Conservation (phyloP, 371 early-diverging fungal genomes). For the Saksenaea oblongispora region DNA sequence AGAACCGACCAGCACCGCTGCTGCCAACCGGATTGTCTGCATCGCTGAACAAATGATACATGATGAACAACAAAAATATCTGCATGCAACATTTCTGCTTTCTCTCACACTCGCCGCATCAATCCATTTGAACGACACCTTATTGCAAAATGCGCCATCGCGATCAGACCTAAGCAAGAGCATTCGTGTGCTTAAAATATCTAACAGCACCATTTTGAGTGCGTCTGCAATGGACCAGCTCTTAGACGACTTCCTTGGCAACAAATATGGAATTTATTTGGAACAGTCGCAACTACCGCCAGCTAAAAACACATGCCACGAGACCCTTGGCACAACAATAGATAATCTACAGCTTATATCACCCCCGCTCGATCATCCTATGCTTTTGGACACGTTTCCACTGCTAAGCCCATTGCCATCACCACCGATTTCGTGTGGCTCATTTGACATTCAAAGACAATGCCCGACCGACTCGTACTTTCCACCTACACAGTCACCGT, state of each 20-base stretch:
- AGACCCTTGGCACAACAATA: neutral
- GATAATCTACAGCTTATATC: neutral
- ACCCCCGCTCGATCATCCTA: neutral
- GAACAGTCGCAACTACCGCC: neutral
- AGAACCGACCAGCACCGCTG: slow-evolving; percentile 5
- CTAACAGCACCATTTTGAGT: slow-evolving; percentile 9
- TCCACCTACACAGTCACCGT: neutral
- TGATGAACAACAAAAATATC: slow-evolving; percentile 7
- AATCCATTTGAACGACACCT: slow-evolving; percentile 9
- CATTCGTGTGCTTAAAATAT: slow-evolving; percentile 1
- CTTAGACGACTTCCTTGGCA: neutral
- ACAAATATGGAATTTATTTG: neutral
- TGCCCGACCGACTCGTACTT: neutral
- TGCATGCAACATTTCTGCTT: slow-evolving; percentile 11
- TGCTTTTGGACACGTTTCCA: neutral
- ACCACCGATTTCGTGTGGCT: neutral
- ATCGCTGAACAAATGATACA: slow-evolving; percentile 19
- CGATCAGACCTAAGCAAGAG: neutral
- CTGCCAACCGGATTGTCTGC: slow-evolving; percentile 14
- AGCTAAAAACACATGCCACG: neutral
- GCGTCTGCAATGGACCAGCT: neutral
- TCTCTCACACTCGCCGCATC: slow-evolving; percentile 15
- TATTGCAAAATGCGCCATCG: neutral
- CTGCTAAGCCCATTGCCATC: neutral
- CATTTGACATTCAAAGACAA: neutral